Evolutionary conservation across 306 rosid species (phyloP), one percentile per base, ranked within the genome.

Genomic region (Ormosia semicastrata): DNA sequence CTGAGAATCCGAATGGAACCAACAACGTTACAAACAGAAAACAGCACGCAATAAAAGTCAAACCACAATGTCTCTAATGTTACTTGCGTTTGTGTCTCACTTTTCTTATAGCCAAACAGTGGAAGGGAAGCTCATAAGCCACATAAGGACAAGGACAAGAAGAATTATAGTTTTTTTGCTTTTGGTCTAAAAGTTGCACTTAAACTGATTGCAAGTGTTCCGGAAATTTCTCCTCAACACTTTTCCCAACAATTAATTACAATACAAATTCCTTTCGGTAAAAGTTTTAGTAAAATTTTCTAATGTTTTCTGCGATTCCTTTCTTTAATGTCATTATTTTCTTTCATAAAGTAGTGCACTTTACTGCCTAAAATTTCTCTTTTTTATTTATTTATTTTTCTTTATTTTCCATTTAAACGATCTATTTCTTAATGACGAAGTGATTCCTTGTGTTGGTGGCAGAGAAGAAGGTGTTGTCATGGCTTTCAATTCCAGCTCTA

Each of bases 401-500:
- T n/a, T 30, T 39, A 11, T 60, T 32, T 57, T 47, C 37, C 57
- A 49, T 11, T 5, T 71, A 29, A 8, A 36, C 58, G 4, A 46
- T 10, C 39, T 75, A 44, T 41, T 36, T 44, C 14, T 52, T 8
- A 52, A 56, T 39, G 24, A 44, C 40, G 30, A 53, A 5, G 4
- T 53, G 59, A 53, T 53, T 66, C 58, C 64, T 62, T 56, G 77
- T 59, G 62, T 43, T 43, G 52, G 13, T 75, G 66, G 13, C 67
- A 53, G 64, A 24, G 34, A 33, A 64, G 30, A 57, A 68, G 40
- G 62, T 65, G 32, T 30, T 29, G 34, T 37, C 63, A 87, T 87
- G 89, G 83, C 49, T 66, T 59, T 68, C 75, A 33, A 29, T 69
- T 68, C 80, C 71, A 46, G 62, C 67, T 56, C 87, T 50, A 2